Evolutionary conservation across 495 filamentous ascomycete genomes (phyloP).

Genomic region (Tirmania nivea): DNA sequence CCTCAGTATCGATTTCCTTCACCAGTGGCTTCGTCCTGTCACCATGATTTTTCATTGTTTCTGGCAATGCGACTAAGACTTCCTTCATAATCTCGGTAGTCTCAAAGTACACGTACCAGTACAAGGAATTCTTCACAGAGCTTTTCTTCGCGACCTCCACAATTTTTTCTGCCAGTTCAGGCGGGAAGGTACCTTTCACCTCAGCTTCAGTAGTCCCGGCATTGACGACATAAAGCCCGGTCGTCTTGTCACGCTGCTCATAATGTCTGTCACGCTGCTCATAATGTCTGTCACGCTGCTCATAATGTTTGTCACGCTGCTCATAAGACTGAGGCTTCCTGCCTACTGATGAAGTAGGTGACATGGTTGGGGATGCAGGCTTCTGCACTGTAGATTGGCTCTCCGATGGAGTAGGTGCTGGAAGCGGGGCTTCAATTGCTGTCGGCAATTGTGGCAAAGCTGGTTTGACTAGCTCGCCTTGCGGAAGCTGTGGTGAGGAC

Average conservation of each 20-base stretch:
- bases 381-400: constrained; percentile 17
- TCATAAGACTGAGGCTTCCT: not conserved
- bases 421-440: constrained; percentile 23
- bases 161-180: constrained; percentile 64
- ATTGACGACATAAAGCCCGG: constrained; percentile 67
- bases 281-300: constrained; percentile 7
- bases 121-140: constrained; percentile 38
- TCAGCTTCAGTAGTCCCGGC: constrained; percentile 48
- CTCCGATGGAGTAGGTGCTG: constrained; percentile 23
- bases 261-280: constrained; percentile 18
- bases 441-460: constrained; percentile 21
- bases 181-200: constrained; percentile 51
- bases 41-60: constrained; percentile 35
- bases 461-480: constrained; percentile 22
- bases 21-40: constrained; percentile 9
- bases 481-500: constrained; percentile 25
- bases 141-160: constrained; percentile 38
- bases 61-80: constrained; percentile 46
- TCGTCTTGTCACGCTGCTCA: constrained; percentile 25
- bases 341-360: not conserved
- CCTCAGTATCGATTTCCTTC: not conserved
- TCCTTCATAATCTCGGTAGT: constrained; percentile 53
- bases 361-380: not conserved
- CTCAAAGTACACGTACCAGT: constrained; percentile 63
- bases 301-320: not conserved